Conservation (phyloP, 257 asterid genomes). For the Nicotiana noctiflora region DNA sequence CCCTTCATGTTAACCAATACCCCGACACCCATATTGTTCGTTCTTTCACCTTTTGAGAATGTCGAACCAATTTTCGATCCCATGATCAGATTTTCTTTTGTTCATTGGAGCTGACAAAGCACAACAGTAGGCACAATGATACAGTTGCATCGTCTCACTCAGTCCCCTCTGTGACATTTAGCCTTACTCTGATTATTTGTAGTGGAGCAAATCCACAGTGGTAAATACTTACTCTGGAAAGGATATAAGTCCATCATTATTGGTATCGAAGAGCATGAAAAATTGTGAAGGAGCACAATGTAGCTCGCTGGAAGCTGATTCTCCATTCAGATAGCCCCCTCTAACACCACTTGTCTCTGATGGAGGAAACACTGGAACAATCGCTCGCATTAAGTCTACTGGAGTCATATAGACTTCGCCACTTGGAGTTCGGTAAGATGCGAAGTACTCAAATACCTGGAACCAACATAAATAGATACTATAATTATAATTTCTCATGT, state of each 20-base stretch:
- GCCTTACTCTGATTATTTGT: no score
- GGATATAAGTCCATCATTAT: conserved; percentile 82
- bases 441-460: conserved; percentile 92
- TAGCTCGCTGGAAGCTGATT: conserved; percentile 33
- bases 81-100: conserved; percentile 66
- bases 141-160: conserved; percentile 34
- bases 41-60: no score
- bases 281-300: conserved; percentile 69
- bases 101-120: conserved; percentile 62
- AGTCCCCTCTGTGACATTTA: conserved; percentile 2
- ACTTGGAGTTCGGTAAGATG: conserved; percentile 41
- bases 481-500: neutral
- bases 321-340: conserved; percentile 75
- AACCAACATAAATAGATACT: neutral
- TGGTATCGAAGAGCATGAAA: conserved; percentile 81
- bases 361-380: conserved; percentile 88
- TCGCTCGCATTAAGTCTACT: conserved; percentile 82
- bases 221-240: conserved; percentile 62
- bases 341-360: conserved; percentile 61
- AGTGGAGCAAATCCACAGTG: no score
- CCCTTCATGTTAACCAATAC: no score
- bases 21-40: no score
- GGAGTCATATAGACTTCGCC: conserved; percentile 85
- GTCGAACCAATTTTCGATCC: neutral
- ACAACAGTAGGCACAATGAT: conserved; percentile 47